Percentiles rank a stretch among this genome's conserved stretches.
These are phyloP conservation scores for Colletotrichum caudatum DNA, from an alignment of 2,329 filamentous ascomycete genomes.

Conservation along the genomic window DNA sequence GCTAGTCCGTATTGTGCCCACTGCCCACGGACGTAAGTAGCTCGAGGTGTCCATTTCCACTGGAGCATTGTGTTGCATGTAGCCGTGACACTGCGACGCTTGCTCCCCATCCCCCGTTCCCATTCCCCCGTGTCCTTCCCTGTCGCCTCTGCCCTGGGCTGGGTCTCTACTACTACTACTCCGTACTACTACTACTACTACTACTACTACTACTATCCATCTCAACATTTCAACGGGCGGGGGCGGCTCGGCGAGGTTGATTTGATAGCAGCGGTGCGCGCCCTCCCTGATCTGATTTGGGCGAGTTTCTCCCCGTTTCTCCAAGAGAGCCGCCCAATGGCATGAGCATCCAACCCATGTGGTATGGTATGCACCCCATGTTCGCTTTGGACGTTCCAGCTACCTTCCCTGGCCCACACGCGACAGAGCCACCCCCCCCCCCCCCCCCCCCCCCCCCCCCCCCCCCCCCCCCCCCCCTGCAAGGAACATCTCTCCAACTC, in stretches of 20 bases:
- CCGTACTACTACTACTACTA: too few species aligned
- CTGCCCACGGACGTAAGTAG: conserved; percentile 31
- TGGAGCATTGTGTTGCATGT: conserved; percentile 13
- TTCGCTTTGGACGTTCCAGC: conserved; percentile 43
- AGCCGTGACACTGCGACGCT: neutral
- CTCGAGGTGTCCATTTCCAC: conserved; percentile 19
- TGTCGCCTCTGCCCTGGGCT: conserved; percentile 33
- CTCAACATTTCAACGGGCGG: conserved; percentile 14
- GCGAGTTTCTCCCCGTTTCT: conserved; percentile 32
- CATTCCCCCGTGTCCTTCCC: conserved; percentile 20
- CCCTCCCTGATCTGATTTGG: conserved; percentile 16
- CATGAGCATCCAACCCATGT: conserved; percentile 40
- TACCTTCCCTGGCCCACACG: conserved; percentile 42
- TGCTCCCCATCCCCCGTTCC: conserved; percentile 10
- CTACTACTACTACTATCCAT: too few species aligned
- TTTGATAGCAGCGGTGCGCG: conserved; percentile 17
- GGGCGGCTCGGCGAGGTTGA: conserved; percentile 10
- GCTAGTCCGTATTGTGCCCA: conserved; percentile 6
- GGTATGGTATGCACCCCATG: conserved; percentile 43
- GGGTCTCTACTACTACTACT: too few species aligned
- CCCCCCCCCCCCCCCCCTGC: too few species aligned
- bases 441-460: too few species aligned
- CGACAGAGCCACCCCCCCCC: conserved; percentile 37
- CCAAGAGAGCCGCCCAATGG: conserved; percentile 38
- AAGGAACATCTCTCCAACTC: conserved; percentile 41